Evolutionary conservation across 768 basidiomycete species (phyloP).

Genomic region (Lactarius sp.): DNA sequence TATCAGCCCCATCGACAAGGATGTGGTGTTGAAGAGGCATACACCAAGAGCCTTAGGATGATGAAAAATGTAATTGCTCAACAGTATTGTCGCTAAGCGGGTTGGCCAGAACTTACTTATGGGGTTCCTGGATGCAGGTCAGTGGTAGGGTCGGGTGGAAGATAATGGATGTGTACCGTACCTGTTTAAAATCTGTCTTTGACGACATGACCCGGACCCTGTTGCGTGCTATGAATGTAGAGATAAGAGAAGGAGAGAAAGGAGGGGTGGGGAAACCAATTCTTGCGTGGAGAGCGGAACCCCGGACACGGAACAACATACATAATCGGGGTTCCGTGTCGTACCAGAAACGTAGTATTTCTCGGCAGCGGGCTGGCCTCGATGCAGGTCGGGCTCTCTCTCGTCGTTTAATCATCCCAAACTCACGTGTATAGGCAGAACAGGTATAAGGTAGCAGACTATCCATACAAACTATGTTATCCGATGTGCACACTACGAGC

Average conservation of each 20-base stretch:
- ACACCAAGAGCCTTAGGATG: conserved; percentile 29
- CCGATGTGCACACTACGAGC: not conserved
- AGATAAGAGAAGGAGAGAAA: conserved; percentile 13
- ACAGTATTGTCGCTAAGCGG: not conserved
- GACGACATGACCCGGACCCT: conserved; percentile 28
- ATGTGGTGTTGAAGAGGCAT: conserved; percentile 1
- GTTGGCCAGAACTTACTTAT: conserved; percentile 41
- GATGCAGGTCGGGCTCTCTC: not conserved
- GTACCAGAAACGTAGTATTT: not conserved
- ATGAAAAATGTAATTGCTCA: not conserved
- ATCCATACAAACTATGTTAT: conserved; percentile 10
- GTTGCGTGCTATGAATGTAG: conserved; percentile 18
- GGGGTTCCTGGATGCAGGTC: conserved; percentile 36
- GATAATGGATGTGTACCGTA: conserved; percentile 14
- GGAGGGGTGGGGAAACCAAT: not conserved
- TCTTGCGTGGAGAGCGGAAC: not conserved
- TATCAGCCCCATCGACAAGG: conserved; percentile 24
- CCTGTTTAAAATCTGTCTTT: conserved; percentile 33
- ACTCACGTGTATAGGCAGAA: not conserved
- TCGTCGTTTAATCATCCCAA: not conserved
- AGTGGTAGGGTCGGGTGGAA: conserved; percentile 13
- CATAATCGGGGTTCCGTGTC: conserved; percentile 18
- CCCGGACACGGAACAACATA: conserved; percentile 21
- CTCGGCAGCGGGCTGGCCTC: not conserved
- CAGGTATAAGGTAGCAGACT: conserved; percentile 14